phyloP scores from a whole-genome alignment of 2,329 filamentous ascomycete species.

The Sporothrix pallida region DNA sequence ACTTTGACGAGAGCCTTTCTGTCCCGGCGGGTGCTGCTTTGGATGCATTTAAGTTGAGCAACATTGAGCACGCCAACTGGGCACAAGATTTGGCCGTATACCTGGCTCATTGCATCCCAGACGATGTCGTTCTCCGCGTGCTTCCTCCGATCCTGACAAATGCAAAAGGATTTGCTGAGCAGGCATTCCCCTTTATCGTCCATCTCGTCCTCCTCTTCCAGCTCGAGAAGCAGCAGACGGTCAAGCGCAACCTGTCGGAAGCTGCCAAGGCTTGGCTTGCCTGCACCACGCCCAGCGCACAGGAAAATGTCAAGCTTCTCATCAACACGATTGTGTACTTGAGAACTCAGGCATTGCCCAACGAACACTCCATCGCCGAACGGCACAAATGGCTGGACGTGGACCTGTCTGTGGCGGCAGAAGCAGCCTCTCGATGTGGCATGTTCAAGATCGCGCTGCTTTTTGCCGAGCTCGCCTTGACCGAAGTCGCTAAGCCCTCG shows the following conservation, averaged over 20 bases:
- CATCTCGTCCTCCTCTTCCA: conserved; percentile 79
- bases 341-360: conserved; percentile 75
- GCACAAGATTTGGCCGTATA: conserved; percentile 64
- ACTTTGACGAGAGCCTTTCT: conserved; percentile 44
- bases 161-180: conserved; percentile 72
- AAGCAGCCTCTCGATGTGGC: conserved; percentile 75
- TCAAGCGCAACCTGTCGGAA: conserved; percentile 68
- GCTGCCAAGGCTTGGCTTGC: conserved; percentile 69
- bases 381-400: conserved; percentile 85
- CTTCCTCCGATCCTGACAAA: conserved; percentile 69
- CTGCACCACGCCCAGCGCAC: conserved; percentile 51
- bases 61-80: conserved; percentile 61
- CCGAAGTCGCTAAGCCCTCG: conserved; percentile 62
- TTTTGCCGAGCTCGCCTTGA: conserved; percentile 75
- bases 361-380: conserved; percentile 79
- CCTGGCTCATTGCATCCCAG: conserved; percentile 63
- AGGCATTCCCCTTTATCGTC: conserved; percentile 80
- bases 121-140: conserved; percentile 72
- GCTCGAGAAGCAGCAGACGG: conserved; percentile 62
- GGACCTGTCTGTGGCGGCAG: conserved; percentile 72
- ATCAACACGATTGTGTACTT: conserved; percentile 85
- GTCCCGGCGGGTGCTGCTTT: conserved; percentile 37
- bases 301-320: conserved; percentile 72
- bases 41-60: conserved; percentile 47
- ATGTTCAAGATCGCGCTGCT: conserved; percentile 88